These are phyloP conservation scores for Plicaturopsis crispa DNA, from an alignment of 768 basidiomycete species.

Conservation along the genomic window DNA sequence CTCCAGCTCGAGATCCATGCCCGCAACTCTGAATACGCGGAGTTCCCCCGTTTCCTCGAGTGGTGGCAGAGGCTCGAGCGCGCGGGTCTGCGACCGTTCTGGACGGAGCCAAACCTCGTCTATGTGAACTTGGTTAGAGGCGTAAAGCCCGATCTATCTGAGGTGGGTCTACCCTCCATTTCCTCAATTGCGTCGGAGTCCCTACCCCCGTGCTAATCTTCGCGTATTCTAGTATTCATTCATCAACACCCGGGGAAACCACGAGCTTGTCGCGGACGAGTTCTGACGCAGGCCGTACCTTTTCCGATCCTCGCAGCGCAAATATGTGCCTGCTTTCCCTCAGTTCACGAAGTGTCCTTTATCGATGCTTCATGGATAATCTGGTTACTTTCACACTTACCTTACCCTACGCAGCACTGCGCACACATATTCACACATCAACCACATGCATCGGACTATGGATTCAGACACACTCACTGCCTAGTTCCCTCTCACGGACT, in stretches of 20 bases:
- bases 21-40: conserved; percentile 12
- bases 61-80: conserved; percentile 43
- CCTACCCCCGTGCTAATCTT: not conserved
- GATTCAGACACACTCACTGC: no score
- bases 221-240: conserved; percentile 20
- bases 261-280: conserved; percentile 9
- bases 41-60: conserved; percentile 25
- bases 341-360: no score
- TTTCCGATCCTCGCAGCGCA: no score
- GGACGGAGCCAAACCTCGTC: conserved; percentile 32
- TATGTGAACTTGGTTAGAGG: conserved; percentile 21
- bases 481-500: no score
- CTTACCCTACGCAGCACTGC: no score
- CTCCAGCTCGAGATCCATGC: conserved; percentile 38
- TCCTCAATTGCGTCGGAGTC: no score
- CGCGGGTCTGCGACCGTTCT: conserved; percentile 39
- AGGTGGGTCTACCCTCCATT: conserved; percentile 14
- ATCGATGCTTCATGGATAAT: no score
- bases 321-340: no score
- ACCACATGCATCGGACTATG: no score
- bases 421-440: no score
- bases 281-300: no score
- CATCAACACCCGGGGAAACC: conserved; percentile 21
- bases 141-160: conserved; percentile 18
- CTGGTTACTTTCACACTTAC: no score